Evolutionary conservation across 495 filamentous ascomycete species (phyloP).

Genomic region (Amniculicola lignicola): DNA sequence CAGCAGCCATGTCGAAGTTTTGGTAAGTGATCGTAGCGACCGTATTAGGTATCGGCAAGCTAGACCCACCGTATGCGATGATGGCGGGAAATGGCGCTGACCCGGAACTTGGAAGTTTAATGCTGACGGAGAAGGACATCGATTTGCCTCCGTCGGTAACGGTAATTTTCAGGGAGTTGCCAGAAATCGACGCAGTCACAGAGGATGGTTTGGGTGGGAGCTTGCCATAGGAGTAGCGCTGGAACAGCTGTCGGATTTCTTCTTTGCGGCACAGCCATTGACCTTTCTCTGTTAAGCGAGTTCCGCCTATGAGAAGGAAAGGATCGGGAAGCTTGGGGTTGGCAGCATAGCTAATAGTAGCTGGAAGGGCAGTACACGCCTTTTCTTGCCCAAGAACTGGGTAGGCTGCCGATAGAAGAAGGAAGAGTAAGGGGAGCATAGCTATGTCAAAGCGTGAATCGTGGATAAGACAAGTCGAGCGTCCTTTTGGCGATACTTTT

Average conservation of each 20-base stretch:
- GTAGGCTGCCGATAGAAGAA: background rate
- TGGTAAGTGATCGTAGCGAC: slow-evolving; percentile 45
- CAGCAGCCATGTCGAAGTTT: slow-evolving; percentile 26
- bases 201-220: slow-evolving; percentile 28
- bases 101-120: slow-evolving; percentile 32
- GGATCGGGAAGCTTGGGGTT: slow-evolving; percentile 30
- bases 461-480: too few relatives aligned
- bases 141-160: slow-evolving; percentile 36
- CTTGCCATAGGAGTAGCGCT: slow-evolving; percentile 27
- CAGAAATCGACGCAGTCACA: slow-evolving; percentile 39
- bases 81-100: slow-evolving; percentile 45
- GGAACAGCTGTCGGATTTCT: slow-evolving; percentile 25
- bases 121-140: slow-evolving; percentile 31
- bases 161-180: slow-evolving; percentile 42
- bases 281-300: slow-evolving; percentile 8
- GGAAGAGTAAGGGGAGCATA: background rate
- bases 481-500: too few relatives aligned
- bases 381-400: background rate
- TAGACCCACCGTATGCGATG: slow-evolving; percentile 40
- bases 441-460: too few relatives aligned
- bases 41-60: slow-evolving; percentile 41
- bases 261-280: slow-evolving; percentile 30
- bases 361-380: background rate
- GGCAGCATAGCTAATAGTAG: background rate
- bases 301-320: slow-evolving; percentile 20